A percentile compares a stretch with the other conserved stretches of the same genome.
phyloP scores from a whole-genome alignment of 306 rosid species.

The Rosa chinensis region DNA sequence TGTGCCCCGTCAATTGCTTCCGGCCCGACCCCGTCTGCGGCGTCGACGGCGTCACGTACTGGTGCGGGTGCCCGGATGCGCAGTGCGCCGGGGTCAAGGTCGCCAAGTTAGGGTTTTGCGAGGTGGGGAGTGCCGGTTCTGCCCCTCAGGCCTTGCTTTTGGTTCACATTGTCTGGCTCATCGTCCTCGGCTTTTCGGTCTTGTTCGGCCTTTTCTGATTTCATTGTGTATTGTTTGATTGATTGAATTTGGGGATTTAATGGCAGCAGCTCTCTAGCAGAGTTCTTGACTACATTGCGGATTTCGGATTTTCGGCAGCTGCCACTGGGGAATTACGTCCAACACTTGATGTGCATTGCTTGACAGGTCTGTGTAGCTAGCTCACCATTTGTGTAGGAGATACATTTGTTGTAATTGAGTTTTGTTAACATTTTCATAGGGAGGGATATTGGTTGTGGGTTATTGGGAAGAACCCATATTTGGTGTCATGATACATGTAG shows the following conservation, averaged over 20 bases:
- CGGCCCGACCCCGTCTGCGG: constrained; percentile 91
- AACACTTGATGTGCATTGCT: not conserved
- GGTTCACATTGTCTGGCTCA: constrained; percentile 82
- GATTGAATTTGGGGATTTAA: not conserved
- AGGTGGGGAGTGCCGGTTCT: constrained; percentile 73
- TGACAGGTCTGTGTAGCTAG: constrained; percentile 2
- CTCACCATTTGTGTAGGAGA: not conserved
- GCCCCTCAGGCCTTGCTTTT: constrained; percentile 78
- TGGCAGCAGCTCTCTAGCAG: not conserved
- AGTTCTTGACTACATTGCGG: not conserved
- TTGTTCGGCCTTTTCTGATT: constrained; percentile 67
- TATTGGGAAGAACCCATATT: constrained; percentile 2
- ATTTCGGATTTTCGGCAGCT: not conserved
- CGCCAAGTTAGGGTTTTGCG: constrained; percentile 70
- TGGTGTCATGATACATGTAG: constrained; percentile 5
- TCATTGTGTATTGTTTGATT: not conserved
- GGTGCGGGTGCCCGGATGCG: constrained; percentile 96
- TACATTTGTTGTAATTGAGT: not conserved
- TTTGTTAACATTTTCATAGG: not conserved
- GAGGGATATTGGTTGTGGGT: not conserved
- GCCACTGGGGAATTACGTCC: no score
- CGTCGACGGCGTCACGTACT: constrained; percentile 80
- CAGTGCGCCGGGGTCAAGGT: constrained; percentile 66
- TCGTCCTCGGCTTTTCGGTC: constrained; percentile 71
- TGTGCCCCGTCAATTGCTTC: constrained; percentile 79